Evolutionary conservation across 495 filamentous ascomycete genomes (phyloP), one percentile per base, ranked within the genome.

Genomic region (Cudoniella acicularis): DNA sequence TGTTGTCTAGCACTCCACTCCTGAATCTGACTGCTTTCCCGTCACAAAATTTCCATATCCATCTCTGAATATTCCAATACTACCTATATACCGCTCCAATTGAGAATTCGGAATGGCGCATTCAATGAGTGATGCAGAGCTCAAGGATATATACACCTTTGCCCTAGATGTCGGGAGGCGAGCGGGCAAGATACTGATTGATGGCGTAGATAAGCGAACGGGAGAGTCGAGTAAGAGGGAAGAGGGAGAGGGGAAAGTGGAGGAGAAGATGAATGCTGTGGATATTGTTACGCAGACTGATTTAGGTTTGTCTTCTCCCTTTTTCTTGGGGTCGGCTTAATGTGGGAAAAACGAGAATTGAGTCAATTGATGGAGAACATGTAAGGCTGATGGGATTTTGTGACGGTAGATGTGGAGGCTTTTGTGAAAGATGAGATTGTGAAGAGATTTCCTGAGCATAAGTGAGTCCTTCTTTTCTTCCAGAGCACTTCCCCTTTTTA

Each of bases 231-330:
- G 73, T 72, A 48, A 67, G 62, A 21, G 64, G 64, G 18, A 59
- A 50, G 48, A 70, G 10, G 30, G 4, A 36, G 30, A 36, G 30
- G 65, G 67, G 43, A 63, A 65, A 4, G 69, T 73, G 53, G 57
- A 63, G 24, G 77, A 80, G 71, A 90, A 90, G 64, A 83, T 86
- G 17, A 87, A 78, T 64, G 76, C 87, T 0, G 87, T 90, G 10
- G 85, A 89, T 66, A 81, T 89, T 51, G 86, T 90, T 27, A 88
- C 86, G 24, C 81, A 88, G 72, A 84, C 83, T 0, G 85, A 88
- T 64, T 80, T 87, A 70, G 83, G 85, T 86, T 10, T n/a, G 36
- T 52, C 36, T 58, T 18, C 24, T 21, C 41, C 17, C 10, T 0
- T 48, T 27, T 42, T 3, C 25, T 30, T 56, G 24, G 3, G 16